Conservation (phyloP, 495 filamentous ascomycete genomes). For the Aspergillus taichungensis region DNA sequence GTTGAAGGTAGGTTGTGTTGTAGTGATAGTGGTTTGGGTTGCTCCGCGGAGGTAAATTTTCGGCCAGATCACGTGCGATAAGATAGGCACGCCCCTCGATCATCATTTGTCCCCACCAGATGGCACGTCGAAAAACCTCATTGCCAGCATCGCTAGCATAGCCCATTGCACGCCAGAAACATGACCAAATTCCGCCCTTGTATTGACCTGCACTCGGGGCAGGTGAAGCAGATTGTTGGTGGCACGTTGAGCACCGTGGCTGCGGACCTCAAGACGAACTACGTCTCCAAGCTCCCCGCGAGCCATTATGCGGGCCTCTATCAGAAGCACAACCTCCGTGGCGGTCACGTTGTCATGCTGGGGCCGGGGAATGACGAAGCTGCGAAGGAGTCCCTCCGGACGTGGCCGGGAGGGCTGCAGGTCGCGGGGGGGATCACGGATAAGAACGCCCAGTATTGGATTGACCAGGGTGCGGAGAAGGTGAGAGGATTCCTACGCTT, state of each 20-base stretch:
- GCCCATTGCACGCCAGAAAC: conserved; percentile 11
- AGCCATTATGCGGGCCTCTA: conserved; percentile 75
- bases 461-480: conserved; percentile 82
- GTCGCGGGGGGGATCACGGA: conserved; percentile 88
- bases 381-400: conserved; percentile 61
- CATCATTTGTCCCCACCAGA: conserved; percentile 6
- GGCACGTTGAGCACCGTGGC: conserved; percentile 68
- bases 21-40: not conserved
- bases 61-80: conserved; percentile 34
- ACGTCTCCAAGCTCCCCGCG: conserved; percentile 73
- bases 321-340: conserved; percentile 57
- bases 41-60: not conserved
- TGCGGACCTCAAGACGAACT: conserved; percentile 74
- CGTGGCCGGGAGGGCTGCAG: conserved; percentile 73
- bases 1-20: not conserved
- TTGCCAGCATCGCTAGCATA: conserved; percentile 1
- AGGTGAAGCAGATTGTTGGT: conserved; percentile 97
- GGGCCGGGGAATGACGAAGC: conserved; percentile 78
- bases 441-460: conserved; percentile 75
- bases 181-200: conserved; percentile 97
- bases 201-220: conserved; percentile 91
- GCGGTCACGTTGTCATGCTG: conserved; percentile 93
- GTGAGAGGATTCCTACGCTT: conserved; percentile 51
- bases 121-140: conserved; percentile 2
- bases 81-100: conserved; percentile 27